Evolutionary conservation across 176 grass and related monocot genomes (phyloP), one percentile per base, ranked within the genome.

Genomic region (Carex littledalei): DNA sequence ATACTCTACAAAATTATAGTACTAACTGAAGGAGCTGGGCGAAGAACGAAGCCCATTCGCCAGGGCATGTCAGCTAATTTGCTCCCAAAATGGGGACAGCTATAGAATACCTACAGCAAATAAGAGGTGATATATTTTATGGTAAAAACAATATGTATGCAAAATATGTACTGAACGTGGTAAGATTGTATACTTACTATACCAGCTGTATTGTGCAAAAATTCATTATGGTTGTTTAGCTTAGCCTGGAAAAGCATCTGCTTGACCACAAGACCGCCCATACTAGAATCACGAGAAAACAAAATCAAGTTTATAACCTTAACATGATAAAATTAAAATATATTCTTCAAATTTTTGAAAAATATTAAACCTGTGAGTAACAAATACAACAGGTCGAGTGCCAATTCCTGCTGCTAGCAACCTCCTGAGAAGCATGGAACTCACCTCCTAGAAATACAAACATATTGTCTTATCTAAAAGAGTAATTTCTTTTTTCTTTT

Each of bases 41-140:
- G 93, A 21, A 98, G 86, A 81, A 98, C 95, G 55, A 94, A 84
- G 6, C 95, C 95, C 95, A 98, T 98, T 79, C 91, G 95, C 95
- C 93, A 98, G 68, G 95, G 95, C 95, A 98, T 93, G 80, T 98
- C 95, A 65, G 95, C 95, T 34, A 98, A 92, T 87, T 92, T 98
- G 89, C 95, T 98, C 45, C 95, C 95, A 91, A 98, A 98, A 90
- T 98, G 95, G 0, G 95, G 95, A 85, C 95, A 98, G 61, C 95
- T 98, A 78, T 98, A 98, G 50, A 98, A 98, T 84, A 98, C 88
- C 95, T 98, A 89, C 22, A 81, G 26, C 60, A 65, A 65, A 82
- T 69, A 58, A 66, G 21, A 67, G n/a, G 55, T 41, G 3, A 29
- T 8, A 34, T 24, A 60, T 61, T 67, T 16, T 17, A 53, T 56